phyloP scores from a whole-genome alignment of 1,284 basidiomycete species.

The Cryptococcus deneoformans region DNA sequence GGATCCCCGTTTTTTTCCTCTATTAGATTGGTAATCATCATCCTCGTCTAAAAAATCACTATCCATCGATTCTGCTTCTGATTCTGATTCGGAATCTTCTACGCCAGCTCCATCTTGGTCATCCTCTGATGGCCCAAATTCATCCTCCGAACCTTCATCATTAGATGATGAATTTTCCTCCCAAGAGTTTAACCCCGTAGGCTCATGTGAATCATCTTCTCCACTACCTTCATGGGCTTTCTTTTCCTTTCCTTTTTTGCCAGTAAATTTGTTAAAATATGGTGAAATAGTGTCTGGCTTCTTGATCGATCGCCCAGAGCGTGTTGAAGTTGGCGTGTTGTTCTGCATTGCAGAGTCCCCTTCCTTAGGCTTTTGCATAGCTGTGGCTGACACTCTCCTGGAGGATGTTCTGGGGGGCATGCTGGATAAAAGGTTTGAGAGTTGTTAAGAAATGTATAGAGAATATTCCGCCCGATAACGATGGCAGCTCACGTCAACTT shows the following conservation, averaged over 20 bases:
- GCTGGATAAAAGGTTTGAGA: not conserved
- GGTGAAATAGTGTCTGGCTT: conserved; percentile 10
- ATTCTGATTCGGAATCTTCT: conserved; percentile 19
- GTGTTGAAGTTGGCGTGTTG: conserved; percentile 7
- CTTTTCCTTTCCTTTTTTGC: conserved; percentile 5
- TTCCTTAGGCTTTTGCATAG: not conserved
- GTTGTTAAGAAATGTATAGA: not conserved
- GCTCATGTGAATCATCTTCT: conserved; percentile 12
- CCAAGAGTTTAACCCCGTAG: conserved; percentile 38
- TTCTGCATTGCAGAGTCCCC: not conserved
- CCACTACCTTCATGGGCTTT: conserved; percentile 8
- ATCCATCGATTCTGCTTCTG: too few relatives aligned
- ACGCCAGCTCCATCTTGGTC: conserved; percentile 15
- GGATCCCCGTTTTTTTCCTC: too few relatives aligned
- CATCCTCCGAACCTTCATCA: conserved; percentile 27
- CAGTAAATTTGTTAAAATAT: conserved; percentile 11
- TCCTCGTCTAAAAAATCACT: conserved; percentile 24
- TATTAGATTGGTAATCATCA: conserved; percentile 6
- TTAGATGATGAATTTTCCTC: conserved; percentile 10
- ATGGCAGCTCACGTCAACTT: not conserved
- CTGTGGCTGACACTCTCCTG: not conserved
- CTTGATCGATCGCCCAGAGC: conserved; percentile 8
- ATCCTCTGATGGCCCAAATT: conserved; percentile 24
- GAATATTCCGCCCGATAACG: not conserved
- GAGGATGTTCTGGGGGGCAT: not conserved